phyloP scores from a whole-genome alignment of 352 stramenopile genomes.

The Globisporangium lucens region DNA sequence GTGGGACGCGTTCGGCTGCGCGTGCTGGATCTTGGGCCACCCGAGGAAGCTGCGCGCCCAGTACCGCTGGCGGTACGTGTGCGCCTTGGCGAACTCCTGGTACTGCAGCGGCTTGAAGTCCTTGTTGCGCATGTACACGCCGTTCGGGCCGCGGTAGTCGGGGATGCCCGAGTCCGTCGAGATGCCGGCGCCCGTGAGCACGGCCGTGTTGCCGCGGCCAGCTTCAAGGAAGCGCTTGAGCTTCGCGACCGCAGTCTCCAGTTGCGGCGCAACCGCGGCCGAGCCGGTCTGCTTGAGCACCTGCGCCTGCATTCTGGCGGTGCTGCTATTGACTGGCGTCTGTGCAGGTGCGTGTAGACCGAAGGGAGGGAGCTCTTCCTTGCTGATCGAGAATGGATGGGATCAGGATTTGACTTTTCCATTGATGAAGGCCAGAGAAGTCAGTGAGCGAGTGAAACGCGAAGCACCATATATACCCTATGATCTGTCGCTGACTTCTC shows the following conservation, averaged over 20 bases:
- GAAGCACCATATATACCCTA: no score
- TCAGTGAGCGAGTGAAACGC: no score
- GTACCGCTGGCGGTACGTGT: constrained; percentile 88
- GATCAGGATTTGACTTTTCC: background rate
- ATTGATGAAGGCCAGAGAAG: no score
- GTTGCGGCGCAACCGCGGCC: background rate
- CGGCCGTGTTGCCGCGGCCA: constrained; percentile 48
- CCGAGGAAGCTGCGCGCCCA: constrained; percentile 92
- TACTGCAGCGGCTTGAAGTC: constrained; percentile 96
- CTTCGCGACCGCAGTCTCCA: constrained; percentile 15
- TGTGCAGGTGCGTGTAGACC: background rate
- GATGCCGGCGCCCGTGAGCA: constrained; percentile 94
- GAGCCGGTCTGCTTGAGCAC: constrained; percentile 5
- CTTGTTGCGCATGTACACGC: constrained; percentile 92
- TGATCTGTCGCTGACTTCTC: background rate
- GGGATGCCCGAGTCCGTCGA: constrained; percentile 97
- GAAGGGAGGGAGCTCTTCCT: background rate
- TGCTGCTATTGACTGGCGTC: background rate
- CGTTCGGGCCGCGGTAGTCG: constrained; percentile 94
- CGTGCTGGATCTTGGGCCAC: constrained; percentile 77
- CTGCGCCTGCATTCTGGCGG: constrained; percentile 3
- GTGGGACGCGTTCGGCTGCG: constrained; percentile 90
- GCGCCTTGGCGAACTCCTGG: constrained; percentile 84
- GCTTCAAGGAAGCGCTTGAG: constrained; percentile 58
- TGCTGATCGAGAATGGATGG: background rate